Evolutionary conservation across 495 filamentous ascomycete species (phyloP), one percentile per base, ranked within the genome.

Genomic region (Chaetomidium leptoderma): DNA sequence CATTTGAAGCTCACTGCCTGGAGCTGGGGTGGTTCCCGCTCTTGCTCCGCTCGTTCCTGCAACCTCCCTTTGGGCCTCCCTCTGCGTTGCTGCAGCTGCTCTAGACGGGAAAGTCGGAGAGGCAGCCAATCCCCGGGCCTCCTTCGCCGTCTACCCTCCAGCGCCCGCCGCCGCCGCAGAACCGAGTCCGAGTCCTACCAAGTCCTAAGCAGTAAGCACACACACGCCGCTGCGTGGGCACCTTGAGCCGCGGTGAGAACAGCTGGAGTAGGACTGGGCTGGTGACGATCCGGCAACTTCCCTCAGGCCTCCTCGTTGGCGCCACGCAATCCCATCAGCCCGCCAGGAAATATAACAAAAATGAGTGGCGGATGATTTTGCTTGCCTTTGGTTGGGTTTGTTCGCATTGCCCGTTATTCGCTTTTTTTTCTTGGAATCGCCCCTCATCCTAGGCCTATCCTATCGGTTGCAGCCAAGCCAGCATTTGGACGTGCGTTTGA

Each of bases 291-390:
- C 35, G 40, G 35, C 48, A 47, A 52, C 33, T 32, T 40, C 17
- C 40, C 50, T 19, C 40, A 51, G 37, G 61, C 58, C 57, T 57
- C 58, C 57, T 57, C 62, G 45, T 53, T 42, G 56, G 16, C 61
- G 23, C 21, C 55, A 17, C 45, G 37, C 51, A 52, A 43, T 36
- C 30, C 6, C 44, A 9, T 8, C 24, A 27, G 4, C 46, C 17
- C 29, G 23, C 48, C 53, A 52, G 33, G 27, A 55, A 58, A 53
- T 64, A 68, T 66, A 70, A 66, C 65, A 68, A 70, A 69, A 70
- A 68, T 68, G 63, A 60, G 63, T 71, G 69, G 66, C 63, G 66
- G 67, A 67, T 67, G 54, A 61, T 57, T 58, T 43, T n/a, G 32
- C 55, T 60, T 37, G 16, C 45, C 23, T 45, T 62, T 47, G 55